Conservation (phyloP, 2,329 filamentous ascomycete genomes). For the Myriosclerotinia duriaeana region DNA sequence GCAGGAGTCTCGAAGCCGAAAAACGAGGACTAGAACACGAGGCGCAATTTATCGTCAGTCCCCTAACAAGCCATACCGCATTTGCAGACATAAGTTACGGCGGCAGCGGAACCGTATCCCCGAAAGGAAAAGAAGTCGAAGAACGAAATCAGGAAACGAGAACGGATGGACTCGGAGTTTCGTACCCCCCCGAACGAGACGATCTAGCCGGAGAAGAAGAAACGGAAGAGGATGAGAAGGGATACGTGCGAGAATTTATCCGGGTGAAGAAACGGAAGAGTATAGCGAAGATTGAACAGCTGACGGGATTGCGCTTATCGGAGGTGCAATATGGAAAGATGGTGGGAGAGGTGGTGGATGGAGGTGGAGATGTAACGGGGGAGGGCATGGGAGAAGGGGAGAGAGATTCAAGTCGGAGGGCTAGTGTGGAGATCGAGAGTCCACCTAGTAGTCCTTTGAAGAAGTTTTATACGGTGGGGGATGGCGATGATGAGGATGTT, state of each 20-base stretch:
- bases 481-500: conserved; percentile 17
- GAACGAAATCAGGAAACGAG: not conserved
- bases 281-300: conserved; percentile 22
- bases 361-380: not conserved
- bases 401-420: not conserved
- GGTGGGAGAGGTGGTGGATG: conserved; percentile 17
- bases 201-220: conserved; percentile 15
- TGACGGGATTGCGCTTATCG: conserved; percentile 20
- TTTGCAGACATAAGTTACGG: not conserved
- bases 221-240: conserved; percentile 17
- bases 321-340: conserved; percentile 24
- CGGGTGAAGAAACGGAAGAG: conserved; percentile 22
- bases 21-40: conserved; percentile 20
- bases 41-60: conserved; percentile 19
- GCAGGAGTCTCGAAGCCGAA: conserved; percentile 18
- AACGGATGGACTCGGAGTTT: not conserved
- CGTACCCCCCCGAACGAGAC: not conserved
- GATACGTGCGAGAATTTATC: conserved; percentile 18
- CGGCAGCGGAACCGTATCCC: not conserved
- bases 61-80: conserved; percentile 10
- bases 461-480: conserved; percentile 18
- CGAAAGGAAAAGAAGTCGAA: conserved; percentile 7
- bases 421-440: conserved; percentile 13
- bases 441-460: conserved; percentile 27
- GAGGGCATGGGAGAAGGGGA: not conserved